Evolutionary conservation across 257 asterid genomes (phyloP).

Genomic region (Plantago elongata): DNA sequence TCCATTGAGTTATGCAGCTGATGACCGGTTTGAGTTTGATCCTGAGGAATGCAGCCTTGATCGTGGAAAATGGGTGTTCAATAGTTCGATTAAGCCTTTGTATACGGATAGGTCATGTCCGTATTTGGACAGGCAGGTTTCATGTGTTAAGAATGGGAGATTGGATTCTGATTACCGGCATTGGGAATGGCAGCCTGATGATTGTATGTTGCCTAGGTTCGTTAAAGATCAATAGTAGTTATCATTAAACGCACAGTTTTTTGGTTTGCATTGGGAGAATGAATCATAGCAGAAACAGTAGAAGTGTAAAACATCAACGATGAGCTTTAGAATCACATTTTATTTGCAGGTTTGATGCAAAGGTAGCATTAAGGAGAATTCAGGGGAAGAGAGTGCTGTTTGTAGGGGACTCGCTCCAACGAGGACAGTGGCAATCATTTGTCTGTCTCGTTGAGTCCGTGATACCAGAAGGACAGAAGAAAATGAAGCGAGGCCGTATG

Average conservation of each 20-base stretch:
- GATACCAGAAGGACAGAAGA: slow-evolving; percentile 55
- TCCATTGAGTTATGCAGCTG: slow-evolving; percentile 51
- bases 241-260: neutral
- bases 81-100: slow-evolving; percentile 55
- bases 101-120: slow-evolving; percentile 73
- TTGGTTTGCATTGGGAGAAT: neutral
- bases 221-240: neutral
- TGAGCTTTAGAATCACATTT: slow-evolving; percentile 2
- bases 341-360: slow-evolving; percentile 63
- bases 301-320: no score
- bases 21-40: slow-evolving; percentile 72
- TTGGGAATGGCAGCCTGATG: slow-evolving; percentile 94
- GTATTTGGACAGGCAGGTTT: slow-evolving; percentile 74
- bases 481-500: slow-evolving; percentile 61
- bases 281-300: no score
- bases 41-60: slow-evolving; percentile 66
- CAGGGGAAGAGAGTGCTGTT: slow-evolving; percentile 85
- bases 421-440: slow-evolving; percentile 95
- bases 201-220: slow-evolving; percentile 88
- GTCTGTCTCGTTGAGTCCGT: slow-evolving; percentile 76
- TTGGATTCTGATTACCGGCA: slow-evolving; percentile 54
- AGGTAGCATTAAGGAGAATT: slow-evolving; percentile 52
- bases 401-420: slow-evolving; percentile 85
- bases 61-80: slow-evolving; percentile 81
- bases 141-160: slow-evolving; percentile 79